Evolutionary conservation across 73 alveolate species (phyloP), one percentile per base, ranked within the genome.

Genomic region (Vitrella brassicaformis): DNA sequence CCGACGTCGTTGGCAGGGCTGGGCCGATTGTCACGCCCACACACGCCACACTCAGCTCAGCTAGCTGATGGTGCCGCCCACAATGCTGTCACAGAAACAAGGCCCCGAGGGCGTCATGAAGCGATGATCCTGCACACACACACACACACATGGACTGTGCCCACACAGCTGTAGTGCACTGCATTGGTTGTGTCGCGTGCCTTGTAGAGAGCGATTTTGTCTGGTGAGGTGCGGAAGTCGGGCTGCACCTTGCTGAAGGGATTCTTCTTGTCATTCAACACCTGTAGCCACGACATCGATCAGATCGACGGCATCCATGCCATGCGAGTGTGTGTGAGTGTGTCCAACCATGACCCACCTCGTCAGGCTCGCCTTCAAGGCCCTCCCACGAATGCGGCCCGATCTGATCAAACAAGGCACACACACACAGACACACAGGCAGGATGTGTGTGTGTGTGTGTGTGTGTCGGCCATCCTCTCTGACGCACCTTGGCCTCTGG

Each of bases 401-500:
- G 22, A 39, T 39, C 14, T 39, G 22, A 8, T 39, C 56, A 39
- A 39, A 39, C 56, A 8, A 14, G 56, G 4, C 56, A 39, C 14
- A 39, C 56, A 39, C 56, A 39, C 4, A 14, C 4, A 39, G 14
- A 39, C 22, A 39, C 56, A 39, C 56, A 8, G 56, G 56, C 56
- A n/a, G n/a, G n/a, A 14, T 39, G 56, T 39, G 56, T 4, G 22
- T 39, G 56, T 4, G 22, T 39, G 56, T 39, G 22, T 39, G 14
- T 14, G 14, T 39, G 22, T 14, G 56, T 39, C 4, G 56, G 22
- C 56, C 22, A 39, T 8, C 14, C 14, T 39, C 56, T 4, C 56
- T 4, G 4, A 39, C 56, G 56, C 22, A 39, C 56, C 56, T 29
- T 64, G 14, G 90, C 80, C 47, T 77, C 90, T 72, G 71, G 56